Evolutionary conservation across 148 eudicot species (phyloP).

Genomic region (Euryodendron excelsum): DNA sequence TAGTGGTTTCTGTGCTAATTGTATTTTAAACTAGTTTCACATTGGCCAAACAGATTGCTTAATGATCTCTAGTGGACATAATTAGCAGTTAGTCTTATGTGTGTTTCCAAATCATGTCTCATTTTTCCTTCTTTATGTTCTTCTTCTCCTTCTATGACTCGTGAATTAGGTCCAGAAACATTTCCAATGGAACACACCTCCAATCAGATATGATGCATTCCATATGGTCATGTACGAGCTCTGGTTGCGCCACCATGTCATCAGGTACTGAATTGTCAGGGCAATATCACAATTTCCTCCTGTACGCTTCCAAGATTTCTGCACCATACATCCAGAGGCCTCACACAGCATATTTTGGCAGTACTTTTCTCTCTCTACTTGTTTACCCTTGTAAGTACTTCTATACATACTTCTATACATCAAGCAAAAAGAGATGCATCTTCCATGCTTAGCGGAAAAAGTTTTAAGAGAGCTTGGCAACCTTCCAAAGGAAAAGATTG

Average conservation of each 20-base stretch:
- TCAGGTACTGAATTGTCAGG: slow-evolving; percentile 2
- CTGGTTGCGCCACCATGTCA: slow-evolving; percentile 14
- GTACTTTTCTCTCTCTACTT: neutral
- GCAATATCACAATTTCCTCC: neutral
- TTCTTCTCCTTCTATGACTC: neutral
- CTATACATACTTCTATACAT: neutral
- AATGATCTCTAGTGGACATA: neutral
- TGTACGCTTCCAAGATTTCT: neutral
- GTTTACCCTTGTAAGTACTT: neutral
- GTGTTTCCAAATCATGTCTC: neutral
- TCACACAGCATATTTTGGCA: neutral
- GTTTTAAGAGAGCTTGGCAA: neutral
- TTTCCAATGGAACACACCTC: slow-evolving; percentile 15
- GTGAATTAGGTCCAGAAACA: slow-evolving; percentile 16
- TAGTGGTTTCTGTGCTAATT: neutral
- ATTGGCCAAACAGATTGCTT: neutral
- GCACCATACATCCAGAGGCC: neutral
- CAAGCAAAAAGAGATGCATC: neutral
- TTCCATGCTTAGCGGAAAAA: neutral
- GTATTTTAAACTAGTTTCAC: neutral
- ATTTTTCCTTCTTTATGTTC: neutral
- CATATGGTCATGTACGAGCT: slow-evolving; percentile 18
- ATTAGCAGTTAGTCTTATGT: neutral
- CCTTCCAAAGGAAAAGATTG: neutral
- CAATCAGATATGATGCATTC: slow-evolving; percentile 7